These are phyloP conservation scores for Solanum chmielewskii DNA, from an alignment of 257 asterid genomes.

Conservation along the genomic window DNA sequence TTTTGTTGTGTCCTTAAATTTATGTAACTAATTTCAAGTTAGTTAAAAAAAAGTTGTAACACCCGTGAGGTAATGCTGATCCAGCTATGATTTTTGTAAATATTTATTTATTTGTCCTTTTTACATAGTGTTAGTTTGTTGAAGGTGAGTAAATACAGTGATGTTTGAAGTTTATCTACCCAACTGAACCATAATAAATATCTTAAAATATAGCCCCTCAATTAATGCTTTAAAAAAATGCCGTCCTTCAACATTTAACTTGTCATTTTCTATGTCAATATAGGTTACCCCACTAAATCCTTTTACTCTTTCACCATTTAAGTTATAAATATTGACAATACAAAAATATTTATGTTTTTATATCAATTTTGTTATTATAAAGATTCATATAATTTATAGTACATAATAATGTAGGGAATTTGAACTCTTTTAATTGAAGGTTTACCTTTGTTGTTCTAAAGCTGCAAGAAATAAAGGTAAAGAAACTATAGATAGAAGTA, in stretches of 20 bases:
- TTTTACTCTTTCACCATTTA: not conserved
- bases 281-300: not conserved
- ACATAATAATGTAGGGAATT: not conserved
- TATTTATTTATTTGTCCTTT: not conserved
- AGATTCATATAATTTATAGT: not conserved
- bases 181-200: not conserved
- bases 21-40: not conserved
- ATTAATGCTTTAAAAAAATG: not conserved
- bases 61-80: not conserved
- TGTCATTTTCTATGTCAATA: not conserved
- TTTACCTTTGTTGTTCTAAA: not conserved
- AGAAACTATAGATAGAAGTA: not conserved
- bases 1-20: not conserved
- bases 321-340: not conserved
- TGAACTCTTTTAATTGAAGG: not conserved
- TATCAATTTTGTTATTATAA: not conserved
- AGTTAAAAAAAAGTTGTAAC: not conserved
- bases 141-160: not conserved
- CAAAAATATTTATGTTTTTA: not conserved
- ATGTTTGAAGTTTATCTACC: not conserved
- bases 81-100: not conserved
- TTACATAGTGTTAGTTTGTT: not conserved
- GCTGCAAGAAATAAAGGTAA: not conserved
- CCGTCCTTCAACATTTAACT: not conserved
- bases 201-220: not conserved